These are phyloP conservation scores for Parathielavia hyrcaniae DNA, from an alignment of 495 filamentous ascomycete genomes.

Conservation along the genomic window DNA sequence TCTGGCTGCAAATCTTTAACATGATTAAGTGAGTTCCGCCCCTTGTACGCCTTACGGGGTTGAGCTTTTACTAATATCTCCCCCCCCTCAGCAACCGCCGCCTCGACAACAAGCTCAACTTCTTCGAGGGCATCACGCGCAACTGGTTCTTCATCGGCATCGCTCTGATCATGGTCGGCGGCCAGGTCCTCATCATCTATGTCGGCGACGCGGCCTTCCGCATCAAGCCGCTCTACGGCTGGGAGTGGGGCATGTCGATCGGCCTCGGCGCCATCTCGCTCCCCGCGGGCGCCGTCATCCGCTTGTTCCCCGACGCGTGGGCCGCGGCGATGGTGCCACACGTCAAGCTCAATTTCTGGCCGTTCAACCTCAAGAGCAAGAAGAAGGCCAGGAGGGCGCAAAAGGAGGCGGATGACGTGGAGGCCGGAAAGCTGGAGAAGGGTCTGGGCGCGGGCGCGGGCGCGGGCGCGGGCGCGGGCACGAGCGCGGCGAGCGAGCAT, in stretches of 20 bases:
- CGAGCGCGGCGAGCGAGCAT: slow-evolving; percentile 2
- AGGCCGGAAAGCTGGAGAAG: background rate
- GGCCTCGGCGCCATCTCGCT: slow-evolving; percentile 64
- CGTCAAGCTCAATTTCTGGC: slow-evolving; percentile 19
- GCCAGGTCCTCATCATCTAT: slow-evolving; percentile 75
- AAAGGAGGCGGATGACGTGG: background rate
- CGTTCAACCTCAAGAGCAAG: background rate
- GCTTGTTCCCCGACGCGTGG: slow-evolving; percentile 51
- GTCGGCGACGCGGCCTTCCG: slow-evolving; percentile 67
- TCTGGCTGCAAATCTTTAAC: slow-evolving; percentile 96
- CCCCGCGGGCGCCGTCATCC: slow-evolving; percentile 61
- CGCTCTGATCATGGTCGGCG: slow-evolving; percentile 77
- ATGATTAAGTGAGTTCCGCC: slow-evolving; percentile 64
- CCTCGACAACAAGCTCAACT: slow-evolving; percentile 83
- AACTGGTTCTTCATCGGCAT: slow-evolving; percentile 84
- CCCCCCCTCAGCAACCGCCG: slow-evolving; percentile 47
- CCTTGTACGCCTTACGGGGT: slow-evolving; percentile 3
- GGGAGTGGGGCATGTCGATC: slow-evolving; percentile 72
- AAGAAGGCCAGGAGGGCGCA: background rate
- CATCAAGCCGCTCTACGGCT: slow-evolving; percentile 51
- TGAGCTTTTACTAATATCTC: background rate
- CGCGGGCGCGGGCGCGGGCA: background rate
- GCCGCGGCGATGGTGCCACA: slow-evolving; percentile 18
- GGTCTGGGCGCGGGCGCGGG: background rate
- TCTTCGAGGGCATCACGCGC: slow-evolving; percentile 72